phyloP scores from a whole-genome alignment of 2,329 filamentous ascomycete species.

The Blumeria graminis region DNA sequence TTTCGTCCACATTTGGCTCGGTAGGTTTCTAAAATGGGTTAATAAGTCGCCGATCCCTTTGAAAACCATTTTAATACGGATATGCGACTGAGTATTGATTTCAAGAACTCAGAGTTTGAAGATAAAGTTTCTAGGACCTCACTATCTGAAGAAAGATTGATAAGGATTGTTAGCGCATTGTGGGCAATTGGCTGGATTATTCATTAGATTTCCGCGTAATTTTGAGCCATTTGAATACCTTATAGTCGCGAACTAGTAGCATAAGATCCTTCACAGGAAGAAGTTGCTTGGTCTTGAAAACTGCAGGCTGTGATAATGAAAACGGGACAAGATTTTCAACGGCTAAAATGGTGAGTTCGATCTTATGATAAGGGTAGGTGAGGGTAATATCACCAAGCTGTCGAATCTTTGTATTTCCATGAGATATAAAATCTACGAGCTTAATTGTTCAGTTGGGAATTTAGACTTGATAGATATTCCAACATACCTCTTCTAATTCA shows the following conservation, averaged over 20 bases:
- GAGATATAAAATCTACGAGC: conserved; percentile 82
- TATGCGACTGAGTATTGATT: conserved; percentile 46
- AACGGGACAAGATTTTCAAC: conserved; percentile 73
- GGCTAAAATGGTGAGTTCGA: conserved; percentile 23
- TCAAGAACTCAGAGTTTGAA: conserved; percentile 59
- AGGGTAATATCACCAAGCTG: conserved; percentile 34
- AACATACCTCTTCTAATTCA: conserved; percentile 47
- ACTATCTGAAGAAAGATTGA: conserved; percentile 59
- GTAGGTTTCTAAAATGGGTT: conserved; percentile 29
- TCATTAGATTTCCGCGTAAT: not conserved
- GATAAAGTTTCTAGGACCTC: conserved; percentile 51
- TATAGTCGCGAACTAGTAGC: conserved; percentile 61
- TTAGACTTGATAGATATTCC: not conserved
- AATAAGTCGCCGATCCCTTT: not conserved
- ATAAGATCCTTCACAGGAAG: conserved; percentile 72
- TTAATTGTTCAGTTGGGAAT: conserved; percentile 16
- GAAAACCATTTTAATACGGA: conserved; percentile 36
- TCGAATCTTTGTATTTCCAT: conserved; percentile 77
- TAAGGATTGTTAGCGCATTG: conserved; percentile 71
- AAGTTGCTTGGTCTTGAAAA: conserved; percentile 67
- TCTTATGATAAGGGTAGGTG: conserved; percentile 2
- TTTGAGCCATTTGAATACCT: conserved; percentile 25
- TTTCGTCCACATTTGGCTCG: conserved; percentile 61
- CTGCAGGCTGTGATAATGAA: conserved; percentile 41
- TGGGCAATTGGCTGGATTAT: conserved; percentile 55